Evolutionary conservation across 352 stramenopile genomes (phyloP), one percentile per base, ranked within the genome.

Genomic region (Globisporangium megalacanthum): DNA sequence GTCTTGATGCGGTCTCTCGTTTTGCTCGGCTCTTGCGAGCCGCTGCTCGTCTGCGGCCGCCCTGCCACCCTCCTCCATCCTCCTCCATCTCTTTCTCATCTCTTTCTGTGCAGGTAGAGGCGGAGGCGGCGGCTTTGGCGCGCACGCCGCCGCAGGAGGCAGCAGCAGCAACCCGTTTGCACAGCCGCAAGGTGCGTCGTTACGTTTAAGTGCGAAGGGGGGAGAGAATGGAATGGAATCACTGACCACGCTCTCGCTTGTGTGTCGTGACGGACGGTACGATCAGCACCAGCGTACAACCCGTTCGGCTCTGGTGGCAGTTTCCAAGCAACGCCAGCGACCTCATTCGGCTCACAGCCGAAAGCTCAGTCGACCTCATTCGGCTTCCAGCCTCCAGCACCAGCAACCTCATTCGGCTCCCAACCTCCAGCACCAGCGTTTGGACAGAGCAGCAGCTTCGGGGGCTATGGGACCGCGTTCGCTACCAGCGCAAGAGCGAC

Each of bases 311-410:
- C 35, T 17, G 17, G 17, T 31, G 46, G 41, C 35, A 37, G 31
- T 54, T 20, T 52, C 55, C 52, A 20, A 22, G 9, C 47, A 36
- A 54, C 44, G 50, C 19, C 55, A 41, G 56, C 44, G 10, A 78
- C 75, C 19, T 60, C 62, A 8, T 82, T 82, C 45, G 67, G 75
- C 52, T 20, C 56, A n/a, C 51, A 45, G 33, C 15, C 33, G 39
- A 46, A 31, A 22, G 31, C 49, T 5, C 31, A 29, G 9, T 7
- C 47, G 19, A 31, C 44, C 9, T 15, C 0, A 15, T 45, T 17
- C 39, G 39, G 39, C 11, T 8, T 5, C 7, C 29, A 58, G 42
- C 45, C 49, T 0, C 41, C 57, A 7, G 54, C 64, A 33, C 73
- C 72, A 17, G 55, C 61, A n/a, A n/a, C n/a, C n/a, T n/a, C n/a